phyloP scores from a whole-genome alignment of 352 stramenopile genomes.

The Peronospora destructor region DNA sequence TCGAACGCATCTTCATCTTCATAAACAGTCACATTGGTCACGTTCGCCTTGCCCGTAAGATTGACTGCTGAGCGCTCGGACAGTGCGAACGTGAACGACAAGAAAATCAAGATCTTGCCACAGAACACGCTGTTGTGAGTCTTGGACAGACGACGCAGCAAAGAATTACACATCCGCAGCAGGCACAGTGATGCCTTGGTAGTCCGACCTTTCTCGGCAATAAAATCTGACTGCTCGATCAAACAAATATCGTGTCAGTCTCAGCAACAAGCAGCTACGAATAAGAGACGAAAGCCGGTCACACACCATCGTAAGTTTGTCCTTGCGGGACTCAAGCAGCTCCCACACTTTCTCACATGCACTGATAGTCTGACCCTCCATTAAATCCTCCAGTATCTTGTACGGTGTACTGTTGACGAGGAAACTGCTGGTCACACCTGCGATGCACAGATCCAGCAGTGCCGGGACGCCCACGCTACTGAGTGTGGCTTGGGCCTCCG shows the following conservation, averaged over 20 bases:
- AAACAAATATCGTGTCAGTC: slow-evolving; percentile 7
- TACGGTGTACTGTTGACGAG: slow-evolving; percentile 72
- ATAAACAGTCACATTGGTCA: slow-evolving; percentile 71
- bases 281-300: not conserved
- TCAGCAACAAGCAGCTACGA: slow-evolving; percentile 5
- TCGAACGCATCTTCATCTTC: slow-evolving; percentile 78
- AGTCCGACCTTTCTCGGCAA: slow-evolving; percentile 50
- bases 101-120: slow-evolving; percentile 79
- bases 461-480: slow-evolving; percentile 52
- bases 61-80: slow-evolving; percentile 84
- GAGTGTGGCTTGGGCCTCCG: slow-evolving; percentile 43
- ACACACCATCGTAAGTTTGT: slow-evolving; percentile 54
- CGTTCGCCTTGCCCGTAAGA: slow-evolving; percentile 69
- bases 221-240: slow-evolving; percentile 46
- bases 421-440: slow-evolving; percentile 54
- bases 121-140: slow-evolving; percentile 89
- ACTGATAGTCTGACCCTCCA: slow-evolving; percentile 81
- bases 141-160: slow-evolving; percentile 79
- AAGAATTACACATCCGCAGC: slow-evolving; percentile 76
- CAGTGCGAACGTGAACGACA: slow-evolving; percentile 81
- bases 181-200: slow-evolving; percentile 80
- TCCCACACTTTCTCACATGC: slow-evolving; percentile 85
- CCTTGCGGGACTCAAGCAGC: slow-evolving; percentile 69
- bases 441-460: slow-evolving; percentile 78
- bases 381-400: slow-evolving; percentile 81